Evolutionary conservation across 495 filamentous ascomycete species (phyloP).

Genomic region (Podospora appendiculata): DNA sequence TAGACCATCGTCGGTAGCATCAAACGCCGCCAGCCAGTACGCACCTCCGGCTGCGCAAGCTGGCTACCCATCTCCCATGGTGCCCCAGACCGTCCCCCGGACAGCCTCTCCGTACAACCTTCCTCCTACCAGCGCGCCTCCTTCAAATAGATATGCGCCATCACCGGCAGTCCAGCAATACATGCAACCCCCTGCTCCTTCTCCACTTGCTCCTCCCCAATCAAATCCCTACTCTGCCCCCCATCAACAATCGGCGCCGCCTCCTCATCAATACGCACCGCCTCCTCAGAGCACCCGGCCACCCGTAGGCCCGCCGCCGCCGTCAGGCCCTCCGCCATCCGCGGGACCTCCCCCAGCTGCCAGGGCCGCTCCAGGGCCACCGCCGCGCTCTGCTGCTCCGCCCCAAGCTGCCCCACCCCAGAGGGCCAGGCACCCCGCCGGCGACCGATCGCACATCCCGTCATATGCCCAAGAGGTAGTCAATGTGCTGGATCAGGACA

Average conservation of each 20-base stretch:
- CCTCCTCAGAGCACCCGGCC: slow-evolving; percentile 21
- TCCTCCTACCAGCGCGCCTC: slow-evolving; percentile 64
- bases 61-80: slow-evolving; percentile 32
- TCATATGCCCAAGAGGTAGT: slow-evolving; percentile 64
- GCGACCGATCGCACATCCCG: slow-evolving; percentile 88
- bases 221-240: slow-evolving; percentile 56
- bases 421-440: slow-evolving; percentile 64
- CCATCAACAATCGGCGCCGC: slow-evolving; percentile 19
- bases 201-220: slow-evolving; percentile 28
- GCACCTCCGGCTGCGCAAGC: slow-evolving; percentile 37
- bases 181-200: slow-evolving; percentile 22
- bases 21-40: slow-evolving; percentile 66
- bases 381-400: slow-evolving; percentile 42
- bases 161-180: slow-evolving; percentile 53
- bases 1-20: slow-evolving; percentile 51
- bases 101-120: slow-evolving; percentile 86
- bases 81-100: slow-evolving; percentile 53
- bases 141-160: slow-evolving; percentile 80
- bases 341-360: slow-evolving; percentile 29
- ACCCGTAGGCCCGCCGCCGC: slow-evolving; percentile 32
- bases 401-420: slow-evolving; percentile 11
- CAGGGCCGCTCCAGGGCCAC: slow-evolving; percentile 18
- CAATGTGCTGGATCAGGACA: slow-evolving; percentile 73
- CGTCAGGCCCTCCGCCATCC: slow-evolving; percentile 41
- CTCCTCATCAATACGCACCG: slow-evolving; percentile 25